Evolutionary conservation across 2,329 filamentous ascomycete species (phyloP).

Genomic region (Cladophialophora carrionii): DNA sequence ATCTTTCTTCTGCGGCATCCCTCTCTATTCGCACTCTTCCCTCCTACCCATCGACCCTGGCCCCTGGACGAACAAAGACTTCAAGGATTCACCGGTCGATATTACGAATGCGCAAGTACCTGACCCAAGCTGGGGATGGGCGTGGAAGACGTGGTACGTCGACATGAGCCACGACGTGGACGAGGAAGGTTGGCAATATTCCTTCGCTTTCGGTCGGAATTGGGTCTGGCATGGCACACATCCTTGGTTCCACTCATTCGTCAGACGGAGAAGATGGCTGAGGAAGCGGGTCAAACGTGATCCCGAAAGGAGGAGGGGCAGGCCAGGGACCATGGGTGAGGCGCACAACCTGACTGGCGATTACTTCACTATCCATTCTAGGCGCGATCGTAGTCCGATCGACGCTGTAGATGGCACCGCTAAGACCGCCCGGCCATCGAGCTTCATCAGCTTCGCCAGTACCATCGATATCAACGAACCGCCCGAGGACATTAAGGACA

Average conservation of each 20-base stretch:
- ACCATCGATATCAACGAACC: slow-evolving; percentile 50
- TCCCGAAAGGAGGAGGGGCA: slow-evolving; percentile 42
- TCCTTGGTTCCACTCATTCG: slow-evolving; percentile 93
- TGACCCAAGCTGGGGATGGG: slow-evolving; percentile 95
- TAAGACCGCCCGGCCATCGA: slow-evolving; percentile 38
- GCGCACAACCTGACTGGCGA: slow-evolving; percentile 72
- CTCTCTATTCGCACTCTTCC: slow-evolving; percentile 85
- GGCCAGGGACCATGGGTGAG: slow-evolving; percentile 47
- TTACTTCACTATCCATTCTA: slow-evolving; percentile 75
- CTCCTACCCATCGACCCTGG: slow-evolving; percentile 83
- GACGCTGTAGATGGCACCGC: slow-evolving; percentile 43
- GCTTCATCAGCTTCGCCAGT: slow-evolving; percentile 44
- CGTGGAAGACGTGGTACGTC: slow-evolving; percentile 71
- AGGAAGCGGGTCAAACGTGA: slow-evolving; percentile 71
- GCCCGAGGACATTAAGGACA: slow-evolving; percentile 63
- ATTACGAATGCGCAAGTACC: slow-evolving; percentile 89
- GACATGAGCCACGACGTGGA: slow-evolving; percentile 82
- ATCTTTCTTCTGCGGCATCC: slow-evolving; percentile 82
- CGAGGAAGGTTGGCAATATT: slow-evolving; percentile 95
- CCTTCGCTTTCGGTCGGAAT: slow-evolving; percentile 74
- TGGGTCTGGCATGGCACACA: slow-evolving; percentile 86
- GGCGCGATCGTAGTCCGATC: slow-evolving; percentile 53
- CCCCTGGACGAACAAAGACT: slow-evolving; percentile 75
- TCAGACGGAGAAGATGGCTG: slow-evolving; percentile 86
- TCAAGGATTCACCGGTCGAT: slow-evolving; percentile 63